A percentile compares a stretch with the other conserved stretches of the same genome.
These are phyloP conservation scores for Lactarius sp. DNA, from an alignment of 768 basidiomycete genomes.

Conservation along the genomic window DNA sequence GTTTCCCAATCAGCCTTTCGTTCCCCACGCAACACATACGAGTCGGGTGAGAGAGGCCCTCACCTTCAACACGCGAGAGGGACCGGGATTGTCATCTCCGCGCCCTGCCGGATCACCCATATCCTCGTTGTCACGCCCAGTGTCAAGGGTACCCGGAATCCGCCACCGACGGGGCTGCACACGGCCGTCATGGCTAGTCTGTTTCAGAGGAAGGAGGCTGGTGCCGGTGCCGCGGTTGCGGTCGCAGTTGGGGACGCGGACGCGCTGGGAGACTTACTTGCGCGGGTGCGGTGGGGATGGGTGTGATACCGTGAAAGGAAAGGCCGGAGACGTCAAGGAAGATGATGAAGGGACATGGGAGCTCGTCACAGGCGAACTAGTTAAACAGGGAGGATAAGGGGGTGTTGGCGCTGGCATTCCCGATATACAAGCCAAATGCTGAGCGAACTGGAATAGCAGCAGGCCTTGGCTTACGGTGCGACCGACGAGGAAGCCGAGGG, in stretches of 20 bases:
- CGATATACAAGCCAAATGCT: background rate
- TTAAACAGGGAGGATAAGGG: background rate
- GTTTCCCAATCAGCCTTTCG: background rate
- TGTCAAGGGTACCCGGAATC: slow-evolving; percentile 29
- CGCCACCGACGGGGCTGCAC: slow-evolving; percentile 34
- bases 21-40: no score
- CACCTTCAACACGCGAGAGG: slow-evolving; percentile 21
- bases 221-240: slow-evolving; percentile 18
- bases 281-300: slow-evolving; percentile 27
- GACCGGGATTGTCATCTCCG: background rate
- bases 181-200: slow-evolving; percentile 58
- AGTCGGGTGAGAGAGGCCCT: background rate
- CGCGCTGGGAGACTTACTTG: slow-evolving; percentile 18
- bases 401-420: background rate
- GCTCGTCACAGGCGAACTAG: slow-evolving; percentile 7
- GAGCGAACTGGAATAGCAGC: background rate
- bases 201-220: slow-evolving; percentile 54
- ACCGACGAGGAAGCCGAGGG: background rate
- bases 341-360: background rate
- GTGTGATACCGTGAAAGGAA: background rate
- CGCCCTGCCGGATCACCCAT: no score
- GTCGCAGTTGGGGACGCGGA: slow-evolving; percentile 13
- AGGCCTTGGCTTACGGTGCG: background rate
- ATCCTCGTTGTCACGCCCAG: no score
- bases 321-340: no score